Base-by-base conservation (phyloP, 106 monocot genomes). In the Dendrobium nobile region DNA sequence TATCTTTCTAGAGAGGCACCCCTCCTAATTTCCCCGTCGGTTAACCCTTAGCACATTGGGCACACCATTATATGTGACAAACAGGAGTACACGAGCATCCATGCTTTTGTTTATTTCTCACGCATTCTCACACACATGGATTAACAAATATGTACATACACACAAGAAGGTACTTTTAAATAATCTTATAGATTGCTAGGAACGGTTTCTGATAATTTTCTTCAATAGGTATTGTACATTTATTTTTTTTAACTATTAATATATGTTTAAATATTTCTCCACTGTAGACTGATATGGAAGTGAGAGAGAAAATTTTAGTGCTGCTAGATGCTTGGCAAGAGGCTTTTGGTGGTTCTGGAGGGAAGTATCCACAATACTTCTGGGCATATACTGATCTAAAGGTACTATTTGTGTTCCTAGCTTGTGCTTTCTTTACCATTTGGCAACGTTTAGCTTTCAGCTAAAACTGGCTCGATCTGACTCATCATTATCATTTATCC, bases 301-400 rank as follows among this genome's bases (percentile, higher is more conserved):
- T 96, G 41, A 89, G 96, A 33, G 91, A 96, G 47, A 96, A 93
- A 86, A 92, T 96, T 76, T 82, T 96, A 72, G 82, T 87, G 47
- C 76, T 96, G 56, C 81, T 96, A 54, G 96, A 96, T 51, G 89
- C 93, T 54, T 96, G 96, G 93, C 91, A 96, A 90, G 91, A 91
- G 86, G 93, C 91, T 74, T 96, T 96, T 91, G 93, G 93, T 43
- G 96, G 96, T 27, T 83, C 91, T 68, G 80, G 85, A 48, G 93
- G 96, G 55, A 96, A 92, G 80, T 88, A 90, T 82, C 96, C 96
- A 72, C 91, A 96, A 56, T 96, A 91, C 82, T 93, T 87, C 68
- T 90, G 80, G 85, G 93, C 96, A 48, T 96, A 90, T 88, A 72
- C 84, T 78, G 94, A 95, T 45, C 42, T 95, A 67, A 91, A 88